Evolutionary conservation across 257 asterid species (phyloP).

Genomic region (Eustoma russellianum): DNA sequence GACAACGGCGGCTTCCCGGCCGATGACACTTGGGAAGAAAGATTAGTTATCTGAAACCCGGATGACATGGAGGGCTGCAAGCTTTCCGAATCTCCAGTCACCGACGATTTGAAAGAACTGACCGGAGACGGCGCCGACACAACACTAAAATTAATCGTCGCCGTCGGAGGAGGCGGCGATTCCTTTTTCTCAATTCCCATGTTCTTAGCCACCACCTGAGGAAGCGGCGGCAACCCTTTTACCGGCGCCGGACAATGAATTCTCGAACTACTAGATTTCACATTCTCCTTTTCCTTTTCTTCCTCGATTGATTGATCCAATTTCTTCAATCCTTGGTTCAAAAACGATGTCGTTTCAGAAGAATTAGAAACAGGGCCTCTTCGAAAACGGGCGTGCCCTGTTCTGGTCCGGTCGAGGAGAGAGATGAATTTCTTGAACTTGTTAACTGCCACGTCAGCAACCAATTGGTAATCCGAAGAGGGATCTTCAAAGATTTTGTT

Average conservation of each 20-base stretch:
- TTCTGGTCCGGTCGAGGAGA: constrained; percentile 54
- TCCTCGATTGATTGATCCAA: constrained; percentile 16
- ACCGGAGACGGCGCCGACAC: constrained; percentile 32
- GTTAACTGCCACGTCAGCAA: constrained; percentile 63
- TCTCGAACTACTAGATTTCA: constrained; percentile 18
- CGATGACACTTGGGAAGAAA: constrained; percentile 35
- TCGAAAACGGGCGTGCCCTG: constrained; percentile 94
- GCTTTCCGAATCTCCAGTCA: constrained; percentile 73
- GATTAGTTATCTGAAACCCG: constrained; percentile 71
- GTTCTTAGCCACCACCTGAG: constrained; percentile 28
- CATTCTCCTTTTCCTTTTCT: constrained; percentile 16
- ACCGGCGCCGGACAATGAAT: constrained; percentile 57
- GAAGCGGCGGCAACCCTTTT: constrained; percentile 78
- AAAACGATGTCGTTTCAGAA: background rate
- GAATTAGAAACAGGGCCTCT: constrained; percentile 52
- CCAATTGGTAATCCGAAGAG: constrained; percentile 39
- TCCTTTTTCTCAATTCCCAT: constrained; percentile 51
- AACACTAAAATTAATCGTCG: constrained; percentile 47
- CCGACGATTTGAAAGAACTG: constrained; percentile 48
- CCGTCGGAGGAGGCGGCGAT: constrained; percentile 13
- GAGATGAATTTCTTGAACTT: constrained; percentile 76
- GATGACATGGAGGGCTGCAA: constrained; percentile 62
- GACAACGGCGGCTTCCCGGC: constrained; percentile 73
- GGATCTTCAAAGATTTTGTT: constrained; percentile 3
- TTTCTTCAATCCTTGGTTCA: constrained; percentile 9